Evolutionary conservation across 169 alveolate species (phyloP).

Genomic region (Babesia gibsoni): DNA sequence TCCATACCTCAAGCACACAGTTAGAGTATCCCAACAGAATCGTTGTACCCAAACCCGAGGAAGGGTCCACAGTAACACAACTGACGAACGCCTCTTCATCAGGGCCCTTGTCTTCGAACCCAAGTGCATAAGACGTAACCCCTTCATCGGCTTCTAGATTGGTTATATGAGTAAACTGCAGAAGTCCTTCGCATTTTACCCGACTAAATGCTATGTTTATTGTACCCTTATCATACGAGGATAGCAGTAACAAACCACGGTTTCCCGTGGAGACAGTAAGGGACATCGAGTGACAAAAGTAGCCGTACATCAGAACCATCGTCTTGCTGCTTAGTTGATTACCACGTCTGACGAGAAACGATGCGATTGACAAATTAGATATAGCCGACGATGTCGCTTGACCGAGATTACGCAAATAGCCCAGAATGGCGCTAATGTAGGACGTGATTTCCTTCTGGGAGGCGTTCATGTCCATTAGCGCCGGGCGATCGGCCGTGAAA

Average conservation of each 20-base stretch:
- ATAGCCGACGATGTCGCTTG: constrained; percentile 10
- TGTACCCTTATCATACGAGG: constrained; percentile 8
- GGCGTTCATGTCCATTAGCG: constrained; percentile 4
- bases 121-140: constrained; percentile 3
- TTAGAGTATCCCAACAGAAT: constrained; percentile 21
- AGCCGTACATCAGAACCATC: constrained; percentile 38
- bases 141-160: background rate
- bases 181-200: background rate
- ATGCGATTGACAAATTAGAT: constrained; percentile 1
- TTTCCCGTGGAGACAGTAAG: background rate
- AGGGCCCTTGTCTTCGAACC: constrained; percentile 5
- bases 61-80: constrained; percentile 19
- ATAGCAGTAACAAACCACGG: constrained; percentile 4
- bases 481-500: constrained; percentile 23
- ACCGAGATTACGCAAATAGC: background rate
- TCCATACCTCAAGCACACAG: constrained; percentile 25
- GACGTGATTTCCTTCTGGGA: background rate
- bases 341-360: background rate
- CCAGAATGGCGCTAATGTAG: background rate
- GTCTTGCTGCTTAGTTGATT: constrained; percentile 10
- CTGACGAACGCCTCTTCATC: constrained; percentile 13
- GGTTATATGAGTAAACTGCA: background rate
- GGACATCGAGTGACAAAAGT: constrained; percentile 18
- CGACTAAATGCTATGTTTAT: constrained; percentile 1
- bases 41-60: constrained; percentile 22